These are phyloP conservation scores for Mortierella sp. DNA, from an alignment of 371 early-diverging fungal species.

Conservation along the genomic window DNA sequence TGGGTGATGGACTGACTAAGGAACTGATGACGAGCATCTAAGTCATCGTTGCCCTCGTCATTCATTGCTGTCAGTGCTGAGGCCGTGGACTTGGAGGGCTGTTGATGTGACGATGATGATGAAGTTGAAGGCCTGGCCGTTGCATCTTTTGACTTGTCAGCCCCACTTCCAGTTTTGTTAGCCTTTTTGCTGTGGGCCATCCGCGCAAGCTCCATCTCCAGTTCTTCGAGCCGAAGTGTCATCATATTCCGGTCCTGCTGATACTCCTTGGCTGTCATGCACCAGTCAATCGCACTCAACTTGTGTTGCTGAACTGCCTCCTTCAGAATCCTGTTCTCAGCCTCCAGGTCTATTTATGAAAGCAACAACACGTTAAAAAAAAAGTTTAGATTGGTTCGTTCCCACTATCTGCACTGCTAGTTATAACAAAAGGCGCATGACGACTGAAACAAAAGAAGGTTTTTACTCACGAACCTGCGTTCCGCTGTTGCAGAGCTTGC, in stretches of 20 bases:
- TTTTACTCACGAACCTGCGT: conserved; percentile 5
- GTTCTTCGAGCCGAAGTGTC: conserved; percentile 29
- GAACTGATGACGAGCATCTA: conserved; percentile 3
- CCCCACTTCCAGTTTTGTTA: neutral
- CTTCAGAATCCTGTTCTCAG: conserved; percentile 22
- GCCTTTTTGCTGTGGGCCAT: neutral
- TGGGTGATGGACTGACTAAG: conserved; percentile 40
- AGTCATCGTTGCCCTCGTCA: neutral
- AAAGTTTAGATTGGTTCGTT: neutral
- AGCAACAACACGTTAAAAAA: neutral
- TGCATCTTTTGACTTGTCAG: neutral
- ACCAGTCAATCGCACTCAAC: conserved; percentile 41
- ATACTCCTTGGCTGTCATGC: conserved; percentile 31
- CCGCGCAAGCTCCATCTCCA: conserved; percentile 27
- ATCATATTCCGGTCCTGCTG: conserved; percentile 41
- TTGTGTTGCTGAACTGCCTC: conserved; percentile 9
- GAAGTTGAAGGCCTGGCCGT: neutral
- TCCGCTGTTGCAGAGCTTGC: conserved; percentile 20
- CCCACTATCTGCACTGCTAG: too few species aligned
- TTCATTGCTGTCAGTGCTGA: neutral
- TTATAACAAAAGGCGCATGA: neutral
- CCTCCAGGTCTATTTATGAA: conserved; percentile 23
- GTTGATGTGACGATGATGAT: neutral
- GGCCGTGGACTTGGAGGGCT: neutral
- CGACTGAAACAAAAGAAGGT: neutral